Evolutionary conservation across 148 eudicot species (phyloP).

Genomic region (Silene conica): DNA sequence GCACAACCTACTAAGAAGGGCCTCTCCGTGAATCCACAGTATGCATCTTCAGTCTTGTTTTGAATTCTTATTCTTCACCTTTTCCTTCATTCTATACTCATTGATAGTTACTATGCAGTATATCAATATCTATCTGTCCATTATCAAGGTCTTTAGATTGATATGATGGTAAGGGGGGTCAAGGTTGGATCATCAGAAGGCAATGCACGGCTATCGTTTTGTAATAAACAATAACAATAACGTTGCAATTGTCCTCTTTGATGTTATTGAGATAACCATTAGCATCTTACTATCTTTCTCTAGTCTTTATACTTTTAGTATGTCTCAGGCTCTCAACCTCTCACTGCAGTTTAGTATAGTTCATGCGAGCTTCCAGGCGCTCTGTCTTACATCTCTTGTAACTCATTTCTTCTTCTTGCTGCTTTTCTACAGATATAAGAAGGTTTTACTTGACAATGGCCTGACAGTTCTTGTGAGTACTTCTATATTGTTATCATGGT

Average conservation of each 20-base stretch:
- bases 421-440: constrained; percentile 57
- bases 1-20: constrained; percentile 75
- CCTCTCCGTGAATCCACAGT: constrained; percentile 71
- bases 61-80: background rate
- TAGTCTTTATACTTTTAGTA: background rate
- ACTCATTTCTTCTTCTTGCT: background rate
- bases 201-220: background rate
- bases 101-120: no score
- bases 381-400: background rate
- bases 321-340: background rate
- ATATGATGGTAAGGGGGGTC: background rate
- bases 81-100: background rate
- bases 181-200: background rate
- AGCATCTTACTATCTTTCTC: background rate
- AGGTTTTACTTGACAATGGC: constrained; percentile 88
- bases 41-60: constrained; percentile 20
- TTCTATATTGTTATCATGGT: background rate
- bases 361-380: background rate
- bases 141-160: background rate
- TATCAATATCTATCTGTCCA: background rate
- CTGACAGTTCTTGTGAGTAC: constrained; percentile 51
- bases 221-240: background rate
- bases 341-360: background rate
- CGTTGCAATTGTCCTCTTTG: background rate
- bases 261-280: background rate